Base-by-base conservation (phyloP, 1,139 yeast genomes). In the Geotrichum cucujoidarum region DNA sequence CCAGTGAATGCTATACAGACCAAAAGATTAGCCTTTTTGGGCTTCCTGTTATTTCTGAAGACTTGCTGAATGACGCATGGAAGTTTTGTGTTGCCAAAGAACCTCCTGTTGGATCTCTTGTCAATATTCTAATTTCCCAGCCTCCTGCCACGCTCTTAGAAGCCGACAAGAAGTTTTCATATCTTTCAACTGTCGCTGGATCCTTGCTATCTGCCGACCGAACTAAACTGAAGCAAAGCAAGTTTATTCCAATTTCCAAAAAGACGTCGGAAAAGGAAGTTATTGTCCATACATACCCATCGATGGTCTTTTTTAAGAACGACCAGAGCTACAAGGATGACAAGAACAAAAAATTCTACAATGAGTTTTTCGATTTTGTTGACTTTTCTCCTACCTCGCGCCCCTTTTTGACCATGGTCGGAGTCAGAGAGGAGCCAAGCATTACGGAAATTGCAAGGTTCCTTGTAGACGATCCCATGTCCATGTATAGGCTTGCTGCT, bases 381-480 rank as follows among this genome's bases (percentile, higher is more conserved):
- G 43, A 48, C n/a, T 53, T 60, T 40, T 55, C 64, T 2, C 48
- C 55, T 1, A 49, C 57, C 3, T 62, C 65, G 1, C 53, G 54
- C 11, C 66, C 69, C 1, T 70, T 70, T 51, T 53, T 69, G 38
- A 52, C 53, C 6, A 49, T 52, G 13, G 55, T 67, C 10, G 73
- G 74, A 1, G 68, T 68, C 3, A 53, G 69, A 10, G 60, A 62
- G 21, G 55, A 60, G 32, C 74, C 74, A 0, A 58, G 58, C 14
- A 52, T 63, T 4, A 33, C 52, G 2, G 71, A 70, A 45, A 54
- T 69, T 20, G 68, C 67, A 2, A 51, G 54, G 13, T 53, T 58
- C 21, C 57, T 64, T 10, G 62, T 63, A 2, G 53, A 55, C 2
- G 57, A 64, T 20, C 72, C 74, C 0, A 39, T 43, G 14, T 47